Base-by-base conservation (phyloP, 208 protist species). In the Leishmania lainsoni region DNA sequence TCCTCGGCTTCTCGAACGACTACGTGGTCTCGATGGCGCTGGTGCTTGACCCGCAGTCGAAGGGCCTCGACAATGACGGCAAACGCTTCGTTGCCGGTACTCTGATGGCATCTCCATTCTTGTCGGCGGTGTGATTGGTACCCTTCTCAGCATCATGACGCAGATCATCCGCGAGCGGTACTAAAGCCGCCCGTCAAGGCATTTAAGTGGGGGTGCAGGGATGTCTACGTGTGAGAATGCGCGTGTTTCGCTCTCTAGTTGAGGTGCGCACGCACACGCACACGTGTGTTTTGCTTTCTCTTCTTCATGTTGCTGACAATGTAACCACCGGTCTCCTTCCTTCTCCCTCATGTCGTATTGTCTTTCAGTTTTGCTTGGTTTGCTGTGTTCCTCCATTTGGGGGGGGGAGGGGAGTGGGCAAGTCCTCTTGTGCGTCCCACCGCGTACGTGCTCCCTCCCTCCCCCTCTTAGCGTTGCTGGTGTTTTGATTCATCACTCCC, bases 21-120 rank as follows among this genome's bases (percentile, higher is more conserved):
- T 94, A 89, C 75, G 78, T 91, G 52, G 85, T 76, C 16, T 86
- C 71, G 49, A 80, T 95, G 73, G 42, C 85, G 29, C 84, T 97
- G 49, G 81, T 92, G 51, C 77, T 89, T 20, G 92, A 86, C n/a
- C 91, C 90, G 35, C 54, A 79, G 58, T 80, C 78, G 6, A 52
- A 45, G 20, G 85, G 82, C 54, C 74, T 93, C 42, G 76, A 72
- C 61, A 84, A 83, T 56, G 83, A 83, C 17, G 87, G 84, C 69
- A 87, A 94, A 81, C 88, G 87, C 56, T 86, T 91, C 59, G 80
- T 94, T n/a, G 88, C 90, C 3, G 90, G 90, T 12, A 89, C 82
- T 51, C 81, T 91, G 83, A 88, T 91, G 83, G 86, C 42, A 88
- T 92, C 35, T 86, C 87, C 26, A 89, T 94, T 48, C 84, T 94